phyloP scores from a whole-genome alignment of 73 alveolate genomes.

The Paramecium sexaurelia region DNA sequence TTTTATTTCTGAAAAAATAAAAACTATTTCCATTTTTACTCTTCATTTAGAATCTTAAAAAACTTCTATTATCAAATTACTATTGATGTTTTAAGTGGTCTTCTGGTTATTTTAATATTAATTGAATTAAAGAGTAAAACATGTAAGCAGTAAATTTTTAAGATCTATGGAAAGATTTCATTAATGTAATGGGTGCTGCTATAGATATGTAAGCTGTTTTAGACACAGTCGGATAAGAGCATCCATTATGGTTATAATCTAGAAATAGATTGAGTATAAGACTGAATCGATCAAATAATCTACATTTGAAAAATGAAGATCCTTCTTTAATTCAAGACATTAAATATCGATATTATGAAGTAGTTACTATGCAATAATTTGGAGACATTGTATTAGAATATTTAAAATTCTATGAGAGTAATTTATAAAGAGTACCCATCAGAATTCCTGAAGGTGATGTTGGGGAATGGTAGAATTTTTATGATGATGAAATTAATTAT shows the following conservation, averaged over 20 bases:
- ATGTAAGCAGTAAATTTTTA: neutral
- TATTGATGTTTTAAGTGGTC: neutral
- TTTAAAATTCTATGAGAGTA: neutral
- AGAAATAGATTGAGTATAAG: neutral
- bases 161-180: neutral
- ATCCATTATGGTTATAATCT: neutral
- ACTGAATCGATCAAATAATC: neutral
- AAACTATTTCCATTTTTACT: no score
- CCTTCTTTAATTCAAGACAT: neutral
- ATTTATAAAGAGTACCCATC: neutral
- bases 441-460: neutral
- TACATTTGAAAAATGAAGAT: neutral
- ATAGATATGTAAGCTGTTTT: constrained; percentile 7
- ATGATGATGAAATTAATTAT: neutral
- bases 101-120: neutral
- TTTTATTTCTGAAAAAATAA: no score
- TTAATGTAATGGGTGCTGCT: neutral
- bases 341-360: neutral
- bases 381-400: neutral
- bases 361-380: neutral
- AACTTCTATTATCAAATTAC: neutral
- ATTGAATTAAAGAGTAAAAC: neutral
- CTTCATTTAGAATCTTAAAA: no score
- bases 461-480: neutral
- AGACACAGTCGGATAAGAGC: constrained; percentile 17